Evolutionary conservation across 192 early-diverging fungal genomes (phyloP).

Genomic region (Rhizophagus clarus): DNA sequence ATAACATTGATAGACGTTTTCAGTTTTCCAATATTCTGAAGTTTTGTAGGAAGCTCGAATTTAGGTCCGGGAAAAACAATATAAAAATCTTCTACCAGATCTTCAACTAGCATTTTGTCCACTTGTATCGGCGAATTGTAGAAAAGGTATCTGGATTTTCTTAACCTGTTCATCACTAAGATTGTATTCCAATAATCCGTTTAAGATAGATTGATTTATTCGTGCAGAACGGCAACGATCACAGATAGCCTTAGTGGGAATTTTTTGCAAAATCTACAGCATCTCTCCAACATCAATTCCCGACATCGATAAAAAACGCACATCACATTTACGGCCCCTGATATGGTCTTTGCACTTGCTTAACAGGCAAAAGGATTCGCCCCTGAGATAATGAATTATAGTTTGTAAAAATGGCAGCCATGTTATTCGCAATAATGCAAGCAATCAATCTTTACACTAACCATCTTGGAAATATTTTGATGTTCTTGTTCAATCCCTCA

Average conservation of each 20-base stretch:
- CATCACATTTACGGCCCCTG: conserved; percentile 28
- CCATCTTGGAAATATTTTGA: conserved; percentile 31
- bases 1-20: neutral
- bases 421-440: neutral
- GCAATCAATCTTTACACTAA: conserved; percentile 4
- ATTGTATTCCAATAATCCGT: conserved; percentile 22
- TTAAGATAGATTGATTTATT: conserved; percentile 33
- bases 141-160: conserved; percentile 12
- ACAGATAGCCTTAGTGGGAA: conserved; percentile 7
- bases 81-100: conserved; percentile 11
- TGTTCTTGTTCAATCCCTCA: conserved; percentile 13
- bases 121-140: conserved; percentile 19
- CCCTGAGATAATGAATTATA: conserved; percentile 14
- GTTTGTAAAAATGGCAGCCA: no score
- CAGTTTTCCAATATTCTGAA: conserved; percentile 11
- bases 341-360: conserved; percentile 16
- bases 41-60: conserved; percentile 15
- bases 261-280: no score
- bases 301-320: conserved; percentile 25
- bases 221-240: neutral
- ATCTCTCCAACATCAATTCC: conserved; percentile 23
- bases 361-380: conserved; percentile 25
- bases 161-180: conserved; percentile 15
- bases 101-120: conserved; percentile 20
- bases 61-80: conserved; percentile 7